phyloP scores from a whole-genome alignment of 2,329 filamentous ascomycete genomes.

The Aureobasidium musti region DNA sequence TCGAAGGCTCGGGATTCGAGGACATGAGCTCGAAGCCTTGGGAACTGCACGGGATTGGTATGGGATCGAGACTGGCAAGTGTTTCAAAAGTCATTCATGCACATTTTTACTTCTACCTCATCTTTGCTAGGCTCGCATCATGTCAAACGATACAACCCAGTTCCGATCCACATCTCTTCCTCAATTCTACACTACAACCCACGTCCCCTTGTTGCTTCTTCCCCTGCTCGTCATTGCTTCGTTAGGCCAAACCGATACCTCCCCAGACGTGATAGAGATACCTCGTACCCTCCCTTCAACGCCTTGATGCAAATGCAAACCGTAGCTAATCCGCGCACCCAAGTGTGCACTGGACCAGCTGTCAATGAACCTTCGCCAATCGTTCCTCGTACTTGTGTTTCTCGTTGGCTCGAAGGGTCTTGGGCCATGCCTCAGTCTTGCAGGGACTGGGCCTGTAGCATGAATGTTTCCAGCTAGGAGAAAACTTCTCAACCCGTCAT shows the following conservation, averaged over 20 bases:
- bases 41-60: neutral
- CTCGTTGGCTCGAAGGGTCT: slow-evolving; percentile 9
- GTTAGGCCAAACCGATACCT: slow-evolving; percentile 9
- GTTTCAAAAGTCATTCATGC: neutral
- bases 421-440: slow-evolving; percentile 6
- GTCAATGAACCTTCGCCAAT: neutral
- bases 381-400: slow-evolving; percentile 5
- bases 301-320: slow-evolving; percentile 23
- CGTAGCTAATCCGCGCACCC: neutral
- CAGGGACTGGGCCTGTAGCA: neutral
- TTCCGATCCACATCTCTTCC: neutral
- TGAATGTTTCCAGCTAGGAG: neutral
- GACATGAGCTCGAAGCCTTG: neutral
- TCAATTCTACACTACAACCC: slow-evolving; percentile 4
- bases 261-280: neutral
- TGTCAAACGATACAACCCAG: neutral
- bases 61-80: too few relatives aligned
- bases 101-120: neutral
- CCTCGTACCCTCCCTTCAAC: neutral
- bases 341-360: neutral
- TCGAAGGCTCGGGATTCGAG: neutral
- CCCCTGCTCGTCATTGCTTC: slow-evolving; percentile 4
- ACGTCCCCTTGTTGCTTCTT: neutral
- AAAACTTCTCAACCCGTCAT: slow-evolving; percentile 46
- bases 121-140: neutral